These are phyloP conservation scores for Paralagenidium karlingii DNA, from an alignment of 352 stramenopile genomes.

Conservation along the genomic window DNA sequence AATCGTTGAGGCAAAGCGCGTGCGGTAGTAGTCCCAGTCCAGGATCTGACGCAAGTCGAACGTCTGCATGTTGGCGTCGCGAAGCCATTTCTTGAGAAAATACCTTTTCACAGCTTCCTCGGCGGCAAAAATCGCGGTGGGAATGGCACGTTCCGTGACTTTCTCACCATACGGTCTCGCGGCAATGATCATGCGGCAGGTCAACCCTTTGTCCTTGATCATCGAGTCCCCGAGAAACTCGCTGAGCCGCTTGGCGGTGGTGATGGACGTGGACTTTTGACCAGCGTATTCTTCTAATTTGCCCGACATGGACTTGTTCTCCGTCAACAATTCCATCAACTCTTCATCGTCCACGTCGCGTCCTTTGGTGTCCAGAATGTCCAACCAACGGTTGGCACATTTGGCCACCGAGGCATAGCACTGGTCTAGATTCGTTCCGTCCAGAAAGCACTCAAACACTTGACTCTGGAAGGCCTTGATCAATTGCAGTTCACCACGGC, in stretches of 20 bases:
- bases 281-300: slow-evolving; percentile 95
- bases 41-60: slow-evolving; percentile 91
- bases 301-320: slow-evolving; percentile 97
- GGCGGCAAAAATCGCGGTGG: slow-evolving; percentile 95
- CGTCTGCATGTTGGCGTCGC: slow-evolving; percentile 84
- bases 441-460: slow-evolving; percentile 96
- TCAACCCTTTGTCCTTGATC: slow-evolving; percentile 96
- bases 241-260: slow-evolving; percentile 92
- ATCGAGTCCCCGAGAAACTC: slow-evolving; percentile 98
- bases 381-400: slow-evolving; percentile 97
- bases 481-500: slow-evolving; percentile 95
- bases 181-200: slow-evolving; percentile 98
- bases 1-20: slow-evolving; percentile 80
- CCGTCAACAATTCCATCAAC: slow-evolving; percentile 96
- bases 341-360: slow-evolving; percentile 94
- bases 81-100: slow-evolving; percentile 97
- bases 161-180: slow-evolving; percentile 85
- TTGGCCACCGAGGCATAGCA: slow-evolving; percentile 95
- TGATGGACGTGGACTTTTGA: slow-evolving; percentile 97
- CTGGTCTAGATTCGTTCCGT: slow-evolving; percentile 86
- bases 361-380: slow-evolving; percentile 94
- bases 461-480: slow-evolving; percentile 99
- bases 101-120: slow-evolving; percentile 91
- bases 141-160: slow-evolving; percentile 96
- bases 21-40: slow-evolving; percentile 98